phyloP scores from a whole-genome alignment of 768 basidiomycete genomes.

The Termitomyces sp. region DNA sequence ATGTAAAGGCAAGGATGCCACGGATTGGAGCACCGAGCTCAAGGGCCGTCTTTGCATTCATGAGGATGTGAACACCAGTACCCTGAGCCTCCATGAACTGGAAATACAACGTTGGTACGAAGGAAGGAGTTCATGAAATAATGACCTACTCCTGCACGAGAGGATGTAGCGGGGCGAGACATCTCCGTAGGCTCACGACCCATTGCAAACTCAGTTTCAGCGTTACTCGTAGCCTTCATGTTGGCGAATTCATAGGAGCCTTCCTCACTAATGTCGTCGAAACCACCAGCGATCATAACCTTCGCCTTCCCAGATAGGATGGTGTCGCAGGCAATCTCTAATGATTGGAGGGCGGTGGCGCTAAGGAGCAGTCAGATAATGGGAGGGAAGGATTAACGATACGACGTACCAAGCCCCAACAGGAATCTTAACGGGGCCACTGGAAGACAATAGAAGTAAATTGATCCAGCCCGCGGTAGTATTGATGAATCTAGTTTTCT shows the following conservation, averaged over 20 bases:
- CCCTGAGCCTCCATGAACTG: constrained; percentile 97
- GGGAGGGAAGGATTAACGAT: constrained; percentile 1
- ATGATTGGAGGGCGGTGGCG: constrained; percentile 94
- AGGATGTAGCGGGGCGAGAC: constrained; percentile 95
- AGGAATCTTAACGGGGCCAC: constrained; percentile 97
- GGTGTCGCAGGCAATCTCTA: constrained; percentile 97
- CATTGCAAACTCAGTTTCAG: constrained; percentile 97
- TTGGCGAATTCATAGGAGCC: constrained; percentile 99
- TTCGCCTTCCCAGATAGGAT: constrained; percentile 95
- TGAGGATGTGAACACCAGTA: constrained; percentile 93
- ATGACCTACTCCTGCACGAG: constrained; percentile 79
- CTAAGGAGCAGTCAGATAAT: constrained; percentile 28
- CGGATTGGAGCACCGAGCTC: constrained; percentile 93
- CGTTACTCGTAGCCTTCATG: constrained; percentile 99
- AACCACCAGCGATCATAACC: constrained; percentile 98
- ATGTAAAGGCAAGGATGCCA: constrained; percentile 91
- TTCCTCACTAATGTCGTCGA: constrained; percentile 97
- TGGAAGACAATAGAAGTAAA: constrained; percentile 88
- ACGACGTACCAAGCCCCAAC: constrained; percentile 88
- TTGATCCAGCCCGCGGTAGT: constrained; percentile 99
- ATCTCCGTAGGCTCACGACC: constrained; percentile 98
- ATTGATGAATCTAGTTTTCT: constrained; percentile 81
- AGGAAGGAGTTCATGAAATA: constrained; percentile 1
- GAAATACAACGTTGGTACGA: constrained; percentile 5
- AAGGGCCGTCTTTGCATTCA: constrained; percentile 94